Evolutionary conservation across 176 grass and related monocot species (phyloP), one percentile per base, ranked within the genome.

Genomic region (Avena atlantica): DNA sequence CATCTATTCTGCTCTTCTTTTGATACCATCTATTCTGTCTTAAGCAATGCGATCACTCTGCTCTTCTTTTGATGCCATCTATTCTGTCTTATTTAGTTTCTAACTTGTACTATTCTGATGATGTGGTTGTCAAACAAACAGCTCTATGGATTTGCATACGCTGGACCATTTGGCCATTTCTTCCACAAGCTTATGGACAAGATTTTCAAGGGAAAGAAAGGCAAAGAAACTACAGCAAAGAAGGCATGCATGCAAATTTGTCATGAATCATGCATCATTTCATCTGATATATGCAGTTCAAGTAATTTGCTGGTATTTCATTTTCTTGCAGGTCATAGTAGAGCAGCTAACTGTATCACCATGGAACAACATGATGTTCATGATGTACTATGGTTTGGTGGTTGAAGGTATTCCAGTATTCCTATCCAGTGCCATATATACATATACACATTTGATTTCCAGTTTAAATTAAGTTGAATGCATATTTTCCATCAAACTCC

Each of bases 191-290:
- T 97, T 61, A 93, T 97, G 89, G 95, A 95, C 13, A 88, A n/a
- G 81, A 81, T 97, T 88, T 97, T 95, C 76, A 91, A 91, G 64
- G 95, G 91, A 75, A 95, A 93, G 86, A 95, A 97, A 86, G 95
- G 92, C 66, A 95, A 97, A 83, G 87, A 97, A 78, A 95, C 91
- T 50, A 91, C 92, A 79, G 95, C 95, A 62, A 97, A 95, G 76
- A 95, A 95, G 93, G 92, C 78, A 89, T 76, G 92, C 83, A 89
- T 64, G 70, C 78, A 82, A 25, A 25, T 25, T 25, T 25, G 16
- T 21, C 16, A 61, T 10, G 31, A 63, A 65, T 24, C 47, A 29
- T 75, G 47, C 29, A 49, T 58, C 12, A 12, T 59, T 20, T 78
- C 81, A 50, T 66, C 16, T 68, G 21, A 48, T 77, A n/a, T 77